Conservation (phyloP, 1,284 basidiomycete species). For the Irpex lacteus region DNA sequence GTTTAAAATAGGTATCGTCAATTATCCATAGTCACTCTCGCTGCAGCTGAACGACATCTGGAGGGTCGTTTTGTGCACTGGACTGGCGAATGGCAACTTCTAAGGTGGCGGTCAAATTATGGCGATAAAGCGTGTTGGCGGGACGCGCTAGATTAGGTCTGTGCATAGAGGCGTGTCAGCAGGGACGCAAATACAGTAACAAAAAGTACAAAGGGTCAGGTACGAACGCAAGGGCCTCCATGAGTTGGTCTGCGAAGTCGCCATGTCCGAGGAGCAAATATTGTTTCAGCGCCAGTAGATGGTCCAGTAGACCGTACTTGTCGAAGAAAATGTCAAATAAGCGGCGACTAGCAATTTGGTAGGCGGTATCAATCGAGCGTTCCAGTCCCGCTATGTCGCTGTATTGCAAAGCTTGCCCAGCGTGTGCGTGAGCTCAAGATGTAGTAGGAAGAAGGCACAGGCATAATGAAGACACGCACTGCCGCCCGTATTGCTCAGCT, state of each 20-base stretch:
- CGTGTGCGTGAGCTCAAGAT: constrained; percentile 6
- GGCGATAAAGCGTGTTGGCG: constrained; percentile 92
- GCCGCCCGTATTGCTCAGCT: constrained; percentile 77
- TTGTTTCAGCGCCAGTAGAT: constrained; percentile 87
- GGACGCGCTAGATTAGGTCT: constrained; percentile 86
- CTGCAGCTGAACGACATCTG: constrained; percentile 63
- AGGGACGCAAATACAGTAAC: constrained; percentile 1
- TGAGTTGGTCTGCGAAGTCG: constrained; percentile 94
- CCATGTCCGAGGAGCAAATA: constrained; percentile 93
- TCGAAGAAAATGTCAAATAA: constrained; percentile 96
- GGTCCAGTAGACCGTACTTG: constrained; percentile 91
- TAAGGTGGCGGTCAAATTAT: constrained; percentile 94
- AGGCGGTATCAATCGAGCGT: constrained; percentile 92
- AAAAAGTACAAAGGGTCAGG: neutral
- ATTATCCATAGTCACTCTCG: too few species aligned
- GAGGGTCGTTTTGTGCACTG: constrained; percentile 84
- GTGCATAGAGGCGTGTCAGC: constrained; percentile 10
- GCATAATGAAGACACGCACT: constrained; percentile 47
- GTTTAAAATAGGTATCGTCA: too few species aligned
- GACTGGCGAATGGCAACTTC: constrained; percentile 96
- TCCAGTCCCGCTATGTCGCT: constrained; percentile 93
- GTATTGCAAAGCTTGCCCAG: constrained; percentile 75
- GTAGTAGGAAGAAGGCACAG: neutral
- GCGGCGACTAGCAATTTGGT: constrained; percentile 86
- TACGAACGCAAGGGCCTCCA: constrained; percentile 84